Evolutionary conservation across 2,329 filamentous ascomycete species (phyloP).

Genomic region (Arthrobotrys iridis): DNA sequence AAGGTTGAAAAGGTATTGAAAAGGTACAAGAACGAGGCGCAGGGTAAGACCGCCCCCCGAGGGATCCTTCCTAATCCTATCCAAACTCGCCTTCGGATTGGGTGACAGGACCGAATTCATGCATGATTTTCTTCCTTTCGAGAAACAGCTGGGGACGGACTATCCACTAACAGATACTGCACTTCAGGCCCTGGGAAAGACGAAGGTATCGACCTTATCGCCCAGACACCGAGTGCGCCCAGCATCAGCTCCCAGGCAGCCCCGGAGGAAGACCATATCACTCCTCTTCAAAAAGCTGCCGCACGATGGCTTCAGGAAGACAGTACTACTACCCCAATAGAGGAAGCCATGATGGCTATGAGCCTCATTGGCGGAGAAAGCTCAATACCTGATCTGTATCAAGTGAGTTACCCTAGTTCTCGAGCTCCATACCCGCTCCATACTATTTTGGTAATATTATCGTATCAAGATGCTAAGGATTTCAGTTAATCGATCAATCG

Average conservation of each 20-base stretch:
- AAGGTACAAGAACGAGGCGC: constrained; percentile 44
- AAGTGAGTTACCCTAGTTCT: constrained; percentile 4
- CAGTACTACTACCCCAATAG: constrained; percentile 42
- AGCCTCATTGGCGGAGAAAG: constrained; percentile 46
- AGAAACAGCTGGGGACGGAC: not conserved
- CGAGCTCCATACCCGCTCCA: not conserved
- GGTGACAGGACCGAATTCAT: not conserved
- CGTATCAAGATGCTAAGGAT: not conserved
- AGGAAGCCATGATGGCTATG: constrained; percentile 53
- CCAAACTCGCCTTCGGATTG: not conserved
- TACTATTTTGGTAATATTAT: not conserved
- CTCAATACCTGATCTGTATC: constrained; percentile 45
- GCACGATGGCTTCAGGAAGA: constrained; percentile 45
- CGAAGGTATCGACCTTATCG: constrained; percentile 21
- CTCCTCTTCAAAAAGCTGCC: constrained; percentile 16
- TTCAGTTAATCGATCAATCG: constrained; percentile 39
- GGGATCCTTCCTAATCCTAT: not conserved
- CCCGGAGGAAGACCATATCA: constrained; percentile 9
- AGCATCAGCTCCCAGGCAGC: constrained; percentile 20
- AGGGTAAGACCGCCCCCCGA: constrained; percentile 20
- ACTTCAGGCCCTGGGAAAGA: constrained; percentile 1
- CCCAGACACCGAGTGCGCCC: constrained; percentile 37
- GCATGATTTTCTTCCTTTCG: not conserved
- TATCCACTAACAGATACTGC: constrained; percentile 1
- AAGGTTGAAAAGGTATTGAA: constrained; percentile 50